These are phyloP conservation scores for Tuber indicum DNA, from an alignment of 495 filamentous ascomycete species.

Conservation along the genomic window DNA sequence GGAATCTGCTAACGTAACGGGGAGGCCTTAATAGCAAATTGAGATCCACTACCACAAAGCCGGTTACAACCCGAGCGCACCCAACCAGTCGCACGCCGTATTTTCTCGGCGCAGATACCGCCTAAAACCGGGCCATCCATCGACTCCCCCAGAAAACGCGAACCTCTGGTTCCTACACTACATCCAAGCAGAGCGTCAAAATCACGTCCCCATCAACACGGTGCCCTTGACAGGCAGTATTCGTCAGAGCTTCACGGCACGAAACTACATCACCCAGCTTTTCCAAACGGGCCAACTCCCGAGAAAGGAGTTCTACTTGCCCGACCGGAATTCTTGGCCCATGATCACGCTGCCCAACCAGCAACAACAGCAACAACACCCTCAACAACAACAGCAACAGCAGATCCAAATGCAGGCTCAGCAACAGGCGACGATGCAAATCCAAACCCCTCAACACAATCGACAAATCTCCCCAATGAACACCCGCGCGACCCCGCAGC, in stretches of 20 bases:
- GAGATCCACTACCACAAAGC: conserved; percentile 76
- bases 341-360: conserved; percentile 62
- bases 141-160: conserved; percentile 62
- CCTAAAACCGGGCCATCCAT: conserved; percentile 57
- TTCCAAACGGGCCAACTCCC: conserved; percentile 59
- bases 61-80: conserved; percentile 67
- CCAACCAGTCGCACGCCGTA: conserved; percentile 58
- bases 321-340: conserved; percentile 83
- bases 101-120: conserved; percentile 70
- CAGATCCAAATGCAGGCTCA: conserved; percentile 35
- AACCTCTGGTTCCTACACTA: conserved; percentile 95
- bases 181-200: conserved; percentile 59
- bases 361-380: conserved; percentile 30
- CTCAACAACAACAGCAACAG: conserved; percentile 27
- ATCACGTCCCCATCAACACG: conserved; percentile 55
- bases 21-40: conserved; percentile 49
- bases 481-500: conserved; percentile 29
- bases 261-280: conserved; percentile 36
- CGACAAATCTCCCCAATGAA: conserved; percentile 34
- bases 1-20: conserved; percentile 22
- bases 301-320: conserved; percentile 89
- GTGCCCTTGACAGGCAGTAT: conserved; percentile 23
- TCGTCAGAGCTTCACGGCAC: conserved; percentile 29
- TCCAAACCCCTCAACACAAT: conserved; percentile 31
- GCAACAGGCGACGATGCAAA: conserved; percentile 15